Percentiles rank a stretch among this genome's conserved stretches.
These are phyloP conservation scores for Cryphonectria radicalis DNA, from an alignment of 2,329 filamentous ascomycete species.

Conservation along the genomic window DNA sequence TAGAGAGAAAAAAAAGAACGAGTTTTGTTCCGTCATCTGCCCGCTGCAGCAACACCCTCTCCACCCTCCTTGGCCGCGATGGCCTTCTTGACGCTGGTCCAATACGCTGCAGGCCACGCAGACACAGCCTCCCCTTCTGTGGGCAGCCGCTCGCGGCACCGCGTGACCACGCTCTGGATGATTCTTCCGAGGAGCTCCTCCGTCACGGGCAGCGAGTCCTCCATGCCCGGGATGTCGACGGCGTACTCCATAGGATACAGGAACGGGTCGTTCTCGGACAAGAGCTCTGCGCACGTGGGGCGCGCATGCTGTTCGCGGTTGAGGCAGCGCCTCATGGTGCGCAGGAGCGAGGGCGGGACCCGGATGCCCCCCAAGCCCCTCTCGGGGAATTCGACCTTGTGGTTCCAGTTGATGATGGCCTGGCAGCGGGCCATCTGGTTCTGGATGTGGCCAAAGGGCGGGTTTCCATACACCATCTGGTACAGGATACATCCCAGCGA, in stretches of 20 bases:
- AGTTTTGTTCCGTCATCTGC: slow-evolving; percentile 8
- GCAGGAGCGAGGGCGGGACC: slow-evolving; percentile 62
- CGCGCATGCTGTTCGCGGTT: slow-evolving; percentile 65
- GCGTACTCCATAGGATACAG: slow-evolving; percentile 64
- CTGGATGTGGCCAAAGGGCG: slow-evolving; percentile 89
- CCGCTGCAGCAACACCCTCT: slow-evolving; percentile 2
- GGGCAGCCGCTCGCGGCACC: slow-evolving; percentile 62
- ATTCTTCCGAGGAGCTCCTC: slow-evolving; percentile 66
- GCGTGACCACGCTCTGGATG: slow-evolving; percentile 64
- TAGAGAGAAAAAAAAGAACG: too few relatives aligned
- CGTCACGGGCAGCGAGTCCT: slow-evolving; percentile 61
- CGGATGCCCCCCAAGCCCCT: slow-evolving; percentile 67
- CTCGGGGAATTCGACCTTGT: slow-evolving; percentile 73
- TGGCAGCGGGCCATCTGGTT: slow-evolving; percentile 87
- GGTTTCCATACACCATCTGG: slow-evolving; percentile 97
- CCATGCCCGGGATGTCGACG: slow-evolving; percentile 37
- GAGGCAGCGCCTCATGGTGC: slow-evolving; percentile 66
- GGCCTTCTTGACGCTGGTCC: slow-evolving; percentile 61
- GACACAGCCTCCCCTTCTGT: slow-evolving; percentile 60
- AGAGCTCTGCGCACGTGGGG: slow-evolving; percentile 66
- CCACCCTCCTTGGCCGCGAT: slow-evolving; percentile 41
- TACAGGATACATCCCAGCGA: slow-evolving; percentile 95
- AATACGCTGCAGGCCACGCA: slow-evolving; percentile 66
- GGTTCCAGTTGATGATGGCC: slow-evolving; percentile 80
- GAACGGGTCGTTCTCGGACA: slow-evolving; percentile 64